Evolutionary conservation across 148 eudicot genomes (phyloP).

Genomic region (Linanthus parryae): DNA sequence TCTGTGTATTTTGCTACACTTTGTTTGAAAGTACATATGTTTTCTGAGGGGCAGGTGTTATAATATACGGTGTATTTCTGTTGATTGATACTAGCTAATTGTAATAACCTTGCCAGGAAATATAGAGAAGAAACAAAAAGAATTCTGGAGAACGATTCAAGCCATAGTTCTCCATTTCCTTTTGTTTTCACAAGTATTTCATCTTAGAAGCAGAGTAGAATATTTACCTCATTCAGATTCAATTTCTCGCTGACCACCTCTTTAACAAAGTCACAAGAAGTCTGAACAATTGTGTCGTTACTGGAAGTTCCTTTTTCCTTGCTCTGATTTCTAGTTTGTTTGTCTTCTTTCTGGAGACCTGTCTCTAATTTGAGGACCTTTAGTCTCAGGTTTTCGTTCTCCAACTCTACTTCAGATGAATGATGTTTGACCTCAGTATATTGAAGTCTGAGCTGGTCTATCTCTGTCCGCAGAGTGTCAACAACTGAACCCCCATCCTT

Average conservation of each 20-base stretch:
- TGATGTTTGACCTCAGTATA: constrained; percentile 41
- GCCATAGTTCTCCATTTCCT: no score
- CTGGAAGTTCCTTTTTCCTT: background rate
- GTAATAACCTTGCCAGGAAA: no score
- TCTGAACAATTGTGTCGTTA: background rate
- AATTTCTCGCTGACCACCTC: background rate
- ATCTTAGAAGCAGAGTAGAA: background rate
- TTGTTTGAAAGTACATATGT: no score
- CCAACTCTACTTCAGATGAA: constrained; percentile 43
- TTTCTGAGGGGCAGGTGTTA: no score
- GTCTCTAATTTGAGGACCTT: constrained; percentile 28
- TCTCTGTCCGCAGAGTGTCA: constrained; percentile 40
- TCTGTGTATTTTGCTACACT: no score
- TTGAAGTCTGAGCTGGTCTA: constrained; percentile 43
- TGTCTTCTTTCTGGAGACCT: constrained; percentile 42
- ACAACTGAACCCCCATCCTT: constrained; percentile 37
- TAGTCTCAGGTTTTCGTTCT: constrained; percentile 60
- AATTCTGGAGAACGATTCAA: no score
- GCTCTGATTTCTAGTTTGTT: constrained; percentile 3
- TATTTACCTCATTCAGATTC: constrained; percentile 3
- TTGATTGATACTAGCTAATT: no score
- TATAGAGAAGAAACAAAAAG: background rate
- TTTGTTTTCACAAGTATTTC: background rate
- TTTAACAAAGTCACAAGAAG: background rate
- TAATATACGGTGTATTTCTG: no score